Base-by-base conservation (phyloP, 176 grass and related monocot genomes). In the Paspalum notatum region DNA sequence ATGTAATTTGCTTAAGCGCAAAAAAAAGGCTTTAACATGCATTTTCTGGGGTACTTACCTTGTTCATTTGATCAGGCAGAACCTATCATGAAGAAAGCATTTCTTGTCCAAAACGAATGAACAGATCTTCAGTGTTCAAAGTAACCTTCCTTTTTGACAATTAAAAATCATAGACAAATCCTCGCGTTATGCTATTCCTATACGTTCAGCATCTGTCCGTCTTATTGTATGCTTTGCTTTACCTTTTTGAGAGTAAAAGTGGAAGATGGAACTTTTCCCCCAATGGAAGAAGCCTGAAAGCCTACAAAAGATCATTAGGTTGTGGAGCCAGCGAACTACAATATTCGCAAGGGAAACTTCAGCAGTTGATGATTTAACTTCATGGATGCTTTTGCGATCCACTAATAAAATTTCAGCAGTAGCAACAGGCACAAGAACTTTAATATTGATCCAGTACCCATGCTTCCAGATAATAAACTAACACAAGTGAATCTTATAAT, bases 381-480 rank as follows among this genome's bases (percentile, higher is more conserved):
- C 32, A 32, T 78, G 73, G 49, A 60, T 70, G 68, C 85, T 82
- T 88, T 82, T 46, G 43, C 47, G 74, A 48, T 18, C 27, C 67
- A 75, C 78, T 27, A 85, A 82, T 78, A 70, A 18, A 43, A 75
- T 73, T 88, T 79, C 61, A 68, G 56, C 47, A 79, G 74, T 75
- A 51, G 67, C 27, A 56, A 76, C 38, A 69, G 78, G 38, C 14
- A 58, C 8, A 46, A 69, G 10, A 42, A 64, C 54, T 77, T 77
- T 47, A 88, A 51, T 58, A 57, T 32, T 65, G 27, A 75, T 85
- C 75, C 8, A 1, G 6, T 21, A 43, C 41, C 18, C 66, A 14
- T 78, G 79, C 62, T 65, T 80, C 79, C 79, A 83, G 62, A 83
- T 40, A 86, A 88, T 68, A 89, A 83, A 72, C 63, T 75, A 82